These are phyloP conservation scores for Flammula alnicola DNA, from an alignment of 1,284 basidiomycete species.

Conservation along the genomic window DNA sequence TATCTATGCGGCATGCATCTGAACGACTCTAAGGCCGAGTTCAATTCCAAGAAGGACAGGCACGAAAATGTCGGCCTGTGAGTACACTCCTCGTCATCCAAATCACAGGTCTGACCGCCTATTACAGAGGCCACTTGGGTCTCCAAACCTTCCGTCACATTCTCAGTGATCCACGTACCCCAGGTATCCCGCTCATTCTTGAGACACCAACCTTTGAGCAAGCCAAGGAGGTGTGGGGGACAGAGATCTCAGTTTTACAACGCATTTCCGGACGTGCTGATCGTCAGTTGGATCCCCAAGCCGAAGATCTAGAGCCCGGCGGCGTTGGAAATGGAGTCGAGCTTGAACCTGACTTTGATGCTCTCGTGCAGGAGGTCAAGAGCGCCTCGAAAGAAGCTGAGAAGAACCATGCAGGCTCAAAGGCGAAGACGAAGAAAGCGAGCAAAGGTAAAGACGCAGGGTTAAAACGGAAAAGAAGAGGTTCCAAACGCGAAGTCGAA, in stretches of 20 bases:
- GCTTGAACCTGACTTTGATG: constrained; percentile 3
- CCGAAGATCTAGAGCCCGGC: too few species aligned
- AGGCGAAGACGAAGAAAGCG: constrained; percentile 1
- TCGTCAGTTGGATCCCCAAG: not conserved
- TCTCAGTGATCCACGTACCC: constrained; percentile 70
- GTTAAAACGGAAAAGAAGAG: too few species aligned
- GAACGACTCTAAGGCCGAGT: constrained; percentile 78
- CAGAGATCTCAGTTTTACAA: constrained; percentile 70
- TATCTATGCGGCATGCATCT: constrained; percentile 85
- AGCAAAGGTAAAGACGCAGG: too few species aligned
- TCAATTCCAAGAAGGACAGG: constrained; percentile 73
- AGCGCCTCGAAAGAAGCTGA: constrained; percentile 28
- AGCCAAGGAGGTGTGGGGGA: constrained; percentile 66
- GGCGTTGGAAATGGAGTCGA: not conserved
- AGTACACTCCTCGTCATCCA: constrained; percentile 29
- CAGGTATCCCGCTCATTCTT: constrained; percentile 78
- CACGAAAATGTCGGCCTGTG: constrained; percentile 87
- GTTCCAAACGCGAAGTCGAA: too few species aligned
- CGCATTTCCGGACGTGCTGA: constrained; percentile 49
- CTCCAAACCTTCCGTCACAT: constrained; percentile 69
- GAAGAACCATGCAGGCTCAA: constrained; percentile 18
- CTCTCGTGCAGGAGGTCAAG: constrained; percentile 34
- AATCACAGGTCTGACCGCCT: not conserved
- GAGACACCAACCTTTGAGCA: constrained; percentile 76
- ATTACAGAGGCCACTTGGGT: constrained; percentile 65